phyloP scores from a whole-genome alignment of 805 yeast genomes.

The Candida pseudoglaebosa region DNA sequence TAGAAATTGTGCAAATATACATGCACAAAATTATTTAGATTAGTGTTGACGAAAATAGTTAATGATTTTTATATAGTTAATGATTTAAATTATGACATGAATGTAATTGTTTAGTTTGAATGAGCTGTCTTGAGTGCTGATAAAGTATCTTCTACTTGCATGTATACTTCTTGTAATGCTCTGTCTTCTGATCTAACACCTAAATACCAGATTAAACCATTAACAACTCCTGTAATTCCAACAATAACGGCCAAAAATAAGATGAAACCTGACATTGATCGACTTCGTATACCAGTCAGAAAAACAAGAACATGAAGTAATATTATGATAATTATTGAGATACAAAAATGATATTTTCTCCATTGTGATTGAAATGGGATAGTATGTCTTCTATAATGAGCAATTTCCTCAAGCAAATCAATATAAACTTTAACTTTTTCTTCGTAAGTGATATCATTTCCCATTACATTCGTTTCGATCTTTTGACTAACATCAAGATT shows the following conservation, averaged over 20 bases:
- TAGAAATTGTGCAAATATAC: neutral
- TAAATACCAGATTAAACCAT: constrained; percentile 73
- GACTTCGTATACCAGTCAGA: constrained; percentile 1
- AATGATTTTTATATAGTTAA: too few relatives aligned
- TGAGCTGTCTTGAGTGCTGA: constrained; percentile 6
- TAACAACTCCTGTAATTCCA: constrained; percentile 61
- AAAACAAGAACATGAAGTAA: constrained; percentile 3
- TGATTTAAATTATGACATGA: too few relatives aligned
- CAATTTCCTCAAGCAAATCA: constrained; percentile 25
- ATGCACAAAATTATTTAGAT: neutral
- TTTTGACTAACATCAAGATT: constrained; percentile 20
- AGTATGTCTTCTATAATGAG: constrained; percentile 36
- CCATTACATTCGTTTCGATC: constrained; percentile 5
- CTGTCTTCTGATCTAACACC: constrained; percentile 81
- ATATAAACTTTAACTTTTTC: constrained; percentile 34
- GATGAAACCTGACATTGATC: constrained; percentile 23
- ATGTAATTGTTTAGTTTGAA: too few relatives aligned
- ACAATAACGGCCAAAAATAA: constrained; percentile 52
- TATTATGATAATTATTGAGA: constrained; percentile 36
- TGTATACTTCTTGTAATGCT: constrained; percentile 69
- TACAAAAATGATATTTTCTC: constrained; percentile 62
- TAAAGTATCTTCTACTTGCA: constrained; percentile 50
- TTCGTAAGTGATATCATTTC: constrained; percentile 7
- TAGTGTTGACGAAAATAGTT: too few relatives aligned
- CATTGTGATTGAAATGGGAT: constrained; percentile 59